A percentile compares a stretch with the other conserved stretches of the same genome.
Evolutionary conservation across 768 basidiomycete genomes (phyloP).

Genomic region (Paxillus rubicundulus): DNA sequence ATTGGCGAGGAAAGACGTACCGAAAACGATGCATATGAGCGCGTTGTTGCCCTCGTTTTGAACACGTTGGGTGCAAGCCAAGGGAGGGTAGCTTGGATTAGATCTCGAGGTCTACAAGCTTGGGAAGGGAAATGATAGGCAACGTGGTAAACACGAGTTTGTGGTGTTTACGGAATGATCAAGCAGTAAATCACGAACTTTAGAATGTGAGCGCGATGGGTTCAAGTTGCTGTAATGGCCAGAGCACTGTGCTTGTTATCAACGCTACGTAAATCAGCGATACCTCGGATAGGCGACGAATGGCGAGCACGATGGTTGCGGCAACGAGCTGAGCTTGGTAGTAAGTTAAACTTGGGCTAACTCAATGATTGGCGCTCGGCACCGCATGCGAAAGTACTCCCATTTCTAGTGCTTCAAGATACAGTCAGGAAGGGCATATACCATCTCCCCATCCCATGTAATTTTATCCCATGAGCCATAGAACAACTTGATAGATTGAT

Average conservation of each 20-base stretch:
- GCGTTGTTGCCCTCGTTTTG: slow-evolving; percentile 51
- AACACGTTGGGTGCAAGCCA: slow-evolving; percentile 57
- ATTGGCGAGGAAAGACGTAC: slow-evolving; percentile 46
- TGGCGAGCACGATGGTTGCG: not conserved
- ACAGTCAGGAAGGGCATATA: not conserved
- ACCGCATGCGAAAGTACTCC: slow-evolving; percentile 1
- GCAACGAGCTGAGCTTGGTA: not conserved
- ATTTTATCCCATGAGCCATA: slow-evolving; percentile 5
- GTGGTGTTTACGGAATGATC: slow-evolving; percentile 33
- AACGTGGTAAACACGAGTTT: slow-evolving; percentile 82
- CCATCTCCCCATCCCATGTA: not conserved
- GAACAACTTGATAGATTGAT: not conserved
- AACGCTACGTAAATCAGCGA: not conserved
- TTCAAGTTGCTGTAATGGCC: slow-evolving; percentile 3
- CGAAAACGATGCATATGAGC: slow-evolving; percentile 76
- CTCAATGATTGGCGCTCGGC: not conserved
- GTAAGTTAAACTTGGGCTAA: no score
- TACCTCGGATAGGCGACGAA: not conserved
- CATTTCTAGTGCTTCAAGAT: not conserved
- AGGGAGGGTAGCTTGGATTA: slow-evolving; percentile 31
- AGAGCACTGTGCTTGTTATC: not conserved
- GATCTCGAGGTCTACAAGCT: slow-evolving; percentile 22
- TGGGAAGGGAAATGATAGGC: slow-evolving; percentile 40
- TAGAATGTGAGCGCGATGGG: slow-evolving; percentile 1
- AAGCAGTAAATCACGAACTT: slow-evolving; percentile 1